Conservation (phyloP, 2,329 filamentous ascomycete genomes). For the Cercospora citrullina region DNA sequence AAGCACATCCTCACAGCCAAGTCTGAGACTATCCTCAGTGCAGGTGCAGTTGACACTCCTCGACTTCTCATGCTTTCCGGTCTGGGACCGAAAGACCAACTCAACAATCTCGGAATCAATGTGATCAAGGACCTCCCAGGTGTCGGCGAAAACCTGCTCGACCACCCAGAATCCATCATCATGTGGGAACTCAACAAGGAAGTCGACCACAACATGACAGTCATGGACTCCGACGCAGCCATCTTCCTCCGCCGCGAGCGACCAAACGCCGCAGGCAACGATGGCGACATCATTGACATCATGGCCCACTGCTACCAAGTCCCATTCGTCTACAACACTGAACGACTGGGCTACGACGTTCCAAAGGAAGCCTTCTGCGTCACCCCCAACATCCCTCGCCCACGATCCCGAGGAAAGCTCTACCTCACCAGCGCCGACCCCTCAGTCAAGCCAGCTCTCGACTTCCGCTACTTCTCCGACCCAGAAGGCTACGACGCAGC, state of each 20-base stretch:
- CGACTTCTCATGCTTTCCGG: slow-evolving; percentile 60
- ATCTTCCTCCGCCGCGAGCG: slow-evolving; percentile 81
- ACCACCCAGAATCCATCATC: slow-evolving; percentile 67
- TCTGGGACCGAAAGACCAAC: slow-evolving; percentile 52
- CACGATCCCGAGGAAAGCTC: slow-evolving; percentile 73
- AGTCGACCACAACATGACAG: slow-evolving; percentile 76
- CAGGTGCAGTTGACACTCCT: slow-evolving; percentile 79
- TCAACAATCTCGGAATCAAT: slow-evolving; percentile 50
- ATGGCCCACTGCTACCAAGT: slow-evolving; percentile 99
- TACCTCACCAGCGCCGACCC: slow-evolving; percentile 77
- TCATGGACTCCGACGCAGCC: slow-evolving; percentile 87
- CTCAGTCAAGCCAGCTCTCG: slow-evolving; percentile 74
- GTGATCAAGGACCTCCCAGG: slow-evolving; percentile 61
- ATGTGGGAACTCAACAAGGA: slow-evolving; percentile 79
- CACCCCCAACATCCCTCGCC: slow-evolving; percentile 86
- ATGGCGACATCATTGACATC: slow-evolving; percentile 76
- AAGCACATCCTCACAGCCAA: slow-evolving; percentile 60
- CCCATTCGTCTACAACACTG: slow-evolving; percentile 84
- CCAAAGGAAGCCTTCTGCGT: slow-evolving; percentile 84
- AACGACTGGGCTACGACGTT: slow-evolving; percentile 69
- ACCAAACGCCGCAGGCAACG: slow-evolving; percentile 65
- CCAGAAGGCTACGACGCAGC: slow-evolving; percentile 81
- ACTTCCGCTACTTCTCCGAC: slow-evolving; percentile 89
- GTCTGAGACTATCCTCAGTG: slow-evolving; percentile 75
- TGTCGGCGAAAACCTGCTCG: slow-evolving; percentile 64